Percentiles rank a stretch among this genome's conserved stretches.
Evolutionary conservation across 768 basidiomycete species (phyloP).

Genomic region (Leccinum broughii): DNA sequence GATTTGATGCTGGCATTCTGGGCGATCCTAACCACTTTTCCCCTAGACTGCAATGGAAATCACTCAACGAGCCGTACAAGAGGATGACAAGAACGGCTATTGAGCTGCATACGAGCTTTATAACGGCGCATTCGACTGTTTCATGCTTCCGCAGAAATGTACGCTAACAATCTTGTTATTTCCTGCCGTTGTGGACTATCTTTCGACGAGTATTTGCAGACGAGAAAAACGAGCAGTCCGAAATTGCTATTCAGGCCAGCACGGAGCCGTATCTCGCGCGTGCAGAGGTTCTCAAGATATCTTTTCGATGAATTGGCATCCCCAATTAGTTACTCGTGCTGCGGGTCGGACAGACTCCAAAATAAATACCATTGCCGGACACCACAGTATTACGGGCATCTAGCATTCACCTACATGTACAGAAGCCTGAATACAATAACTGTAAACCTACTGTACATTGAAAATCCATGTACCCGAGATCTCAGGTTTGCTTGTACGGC

Average conservation of each 20-base stretch:
- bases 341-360: too few relatives aligned
- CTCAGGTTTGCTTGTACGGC: not conserved
- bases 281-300: conserved; percentile 85
- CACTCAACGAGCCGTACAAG: conserved; percentile 85
- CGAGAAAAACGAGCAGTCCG: conserved; percentile 91
- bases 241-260: conserved; percentile 76
- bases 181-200: not conserved
- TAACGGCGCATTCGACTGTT: conserved; percentile 92
- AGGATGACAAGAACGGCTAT: conserved; percentile 89
- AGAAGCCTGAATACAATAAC: not conserved
- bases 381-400: too few relatives aligned
- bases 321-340: not conserved
- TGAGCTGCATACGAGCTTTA: conserved; percentile 89
- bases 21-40: not conserved
- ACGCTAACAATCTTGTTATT: conserved; percentile 1
- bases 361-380: too few relatives aligned
- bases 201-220: conserved; percentile 27
- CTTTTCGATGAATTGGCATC: not conserved
- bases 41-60: conserved; percentile 76
- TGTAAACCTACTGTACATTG: not conserved
- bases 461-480: not conserved
- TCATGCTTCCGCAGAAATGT: conserved; percentile 96
- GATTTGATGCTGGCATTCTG: not conserved
- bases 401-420: not conserved
- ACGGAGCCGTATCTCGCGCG: conserved; percentile 78